Evolutionary conservation across 2,329 filamentous ascomycete species (phyloP).

Genomic region (Shiraia sp.): DNA sequence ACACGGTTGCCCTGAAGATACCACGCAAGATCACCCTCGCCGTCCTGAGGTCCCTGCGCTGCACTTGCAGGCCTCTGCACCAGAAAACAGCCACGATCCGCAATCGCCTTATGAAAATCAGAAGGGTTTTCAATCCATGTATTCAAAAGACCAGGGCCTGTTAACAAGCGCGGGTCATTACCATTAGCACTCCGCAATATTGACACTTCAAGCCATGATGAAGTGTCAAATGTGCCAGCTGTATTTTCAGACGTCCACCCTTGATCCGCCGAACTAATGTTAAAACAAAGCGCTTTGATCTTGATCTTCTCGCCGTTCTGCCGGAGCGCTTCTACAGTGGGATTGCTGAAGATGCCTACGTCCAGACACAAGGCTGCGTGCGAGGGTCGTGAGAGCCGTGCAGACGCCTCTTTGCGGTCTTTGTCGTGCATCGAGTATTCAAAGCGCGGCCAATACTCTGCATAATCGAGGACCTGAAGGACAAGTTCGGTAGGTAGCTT

Average conservation of each 20-base stretch:
- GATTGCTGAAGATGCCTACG: constrained; percentile 13
- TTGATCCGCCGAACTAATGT: constrained; percentile 31
- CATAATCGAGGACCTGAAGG: constrained; percentile 30
- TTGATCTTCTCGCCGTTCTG: constrained; percentile 18
- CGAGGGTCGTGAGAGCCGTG: constrained; percentile 2
- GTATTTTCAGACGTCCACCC: constrained; percentile 37
- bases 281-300: constrained; percentile 29
- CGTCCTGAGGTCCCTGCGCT: constrained; percentile 24
- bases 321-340: constrained; percentile 5
- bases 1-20: constrained; percentile 40
- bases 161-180: constrained; percentile 1
- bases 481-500: constrained; percentile 36
- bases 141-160: constrained; percentile 6
- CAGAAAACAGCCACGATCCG: constrained; percentile 17
- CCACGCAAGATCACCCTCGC: constrained; percentile 33
- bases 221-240: constrained; percentile 29
- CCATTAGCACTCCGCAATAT: constrained; percentile 25
- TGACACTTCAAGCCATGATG: constrained; percentile 39
- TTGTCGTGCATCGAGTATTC: constrained; percentile 1
- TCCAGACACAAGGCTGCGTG: constrained; percentile 22
- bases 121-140: constrained; percentile 2
- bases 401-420: neutral
- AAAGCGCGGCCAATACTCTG: constrained; percentile 29
- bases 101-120: constrained; percentile 9
- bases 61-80: constrained; percentile 20